Base-by-base conservation (phyloP, 305 asterid genomes). In the Nicotiana rustica region DNA sequence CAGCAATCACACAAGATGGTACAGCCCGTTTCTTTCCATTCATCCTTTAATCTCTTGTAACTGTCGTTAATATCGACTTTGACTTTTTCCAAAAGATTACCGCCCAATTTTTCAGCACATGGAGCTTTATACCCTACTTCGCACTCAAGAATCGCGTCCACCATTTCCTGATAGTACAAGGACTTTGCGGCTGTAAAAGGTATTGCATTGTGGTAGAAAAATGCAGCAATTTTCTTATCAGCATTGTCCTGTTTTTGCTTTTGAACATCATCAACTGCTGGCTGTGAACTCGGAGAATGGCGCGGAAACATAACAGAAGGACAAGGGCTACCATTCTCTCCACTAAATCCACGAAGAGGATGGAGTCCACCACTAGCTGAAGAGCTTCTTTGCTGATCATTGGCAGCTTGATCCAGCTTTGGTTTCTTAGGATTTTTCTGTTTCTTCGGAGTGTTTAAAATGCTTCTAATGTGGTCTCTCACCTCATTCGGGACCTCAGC, bases 21-120 rank as follows among this genome's bases (percentile, higher is more conserved):
- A 84, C 91, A 90, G 33, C 90, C 88, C 10, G 87, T 88, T 86
- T 83, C 89, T 62, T 85, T 85, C 91, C 93, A 88, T 73, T 84
- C 86, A 61, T 87, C 85, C 78, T 83, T 83, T 64, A 90, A 56
- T 57, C 55, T 80, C 31, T 18, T 59, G 82, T 67, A 67, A 84
- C 64, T 17, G 9, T 88, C 83, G 67, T 71, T 70, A 7, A 87
- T 77, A 85, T 84, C 86, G 33, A 44, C 84, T 84, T 88, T 88
- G 44, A 85, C 81, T 66, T 84, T 83, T 21, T 86, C 86, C 86
- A 87, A 79, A 36, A 88, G 89, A 61, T 80, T 61, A 10, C 61
- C 77, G 67, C 84, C 83, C 81, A 87, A 78, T 36, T 66, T 87
- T 35, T 84, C 90, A 49, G 65, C 66, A 83, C 68, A 79, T 17